Percentiles rank a stretch among this genome's conserved stretches.
Evolutionary conservation across 805 yeast species (phyloP).

Genomic region (Nakazawaea wickerhamii): DNA sequence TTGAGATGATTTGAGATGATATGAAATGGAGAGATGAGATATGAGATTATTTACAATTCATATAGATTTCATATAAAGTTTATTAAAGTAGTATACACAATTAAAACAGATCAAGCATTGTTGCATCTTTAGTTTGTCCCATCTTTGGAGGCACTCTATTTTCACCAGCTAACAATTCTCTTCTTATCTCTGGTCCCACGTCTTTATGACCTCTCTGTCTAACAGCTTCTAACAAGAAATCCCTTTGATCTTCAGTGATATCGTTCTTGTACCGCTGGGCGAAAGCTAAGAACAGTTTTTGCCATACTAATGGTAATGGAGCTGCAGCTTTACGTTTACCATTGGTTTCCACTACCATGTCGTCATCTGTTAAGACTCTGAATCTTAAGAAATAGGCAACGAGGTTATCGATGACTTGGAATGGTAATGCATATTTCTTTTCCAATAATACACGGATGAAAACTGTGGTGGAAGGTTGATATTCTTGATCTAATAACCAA

Average conservation of each 20-base stretch:
- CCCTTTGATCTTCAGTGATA: constrained; percentile 98
- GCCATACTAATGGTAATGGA: constrained; percentile 92
- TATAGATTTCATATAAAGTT: too few species aligned
- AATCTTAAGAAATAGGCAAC: constrained; percentile 94
- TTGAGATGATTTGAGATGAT: too few species aligned
- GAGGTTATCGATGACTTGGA: constrained; percentile 89
- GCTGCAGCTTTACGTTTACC: constrained; percentile 39
- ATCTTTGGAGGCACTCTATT: constrained; percentile 36
- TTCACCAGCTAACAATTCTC: constrained; percentile 85
- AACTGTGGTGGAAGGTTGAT: constrained; percentile 82
- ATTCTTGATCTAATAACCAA: constrained; percentile 75
- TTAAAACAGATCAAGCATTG: constrained; percentile 27
- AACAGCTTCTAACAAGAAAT: constrained; percentile 83
- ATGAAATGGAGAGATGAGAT: too few species aligned
- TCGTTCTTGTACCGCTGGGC: constrained; percentile 96
- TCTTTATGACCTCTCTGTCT: constrained; percentile 85
- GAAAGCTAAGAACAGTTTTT: constrained; percentile 88
- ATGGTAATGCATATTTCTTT: constrained; percentile 94
- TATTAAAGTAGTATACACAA: too few species aligned
- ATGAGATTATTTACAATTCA: too few species aligned
- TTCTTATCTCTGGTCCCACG: constrained; percentile 90
- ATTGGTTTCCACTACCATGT: constrained; percentile 31
- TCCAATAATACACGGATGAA: constrained; percentile 87
- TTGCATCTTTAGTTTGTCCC: constrained; percentile 20
- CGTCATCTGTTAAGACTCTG: constrained; percentile 46